phyloP scores from a whole-genome alignment of 2,329 filamentous ascomycete species.

The Exophiala sp. region DNA sequence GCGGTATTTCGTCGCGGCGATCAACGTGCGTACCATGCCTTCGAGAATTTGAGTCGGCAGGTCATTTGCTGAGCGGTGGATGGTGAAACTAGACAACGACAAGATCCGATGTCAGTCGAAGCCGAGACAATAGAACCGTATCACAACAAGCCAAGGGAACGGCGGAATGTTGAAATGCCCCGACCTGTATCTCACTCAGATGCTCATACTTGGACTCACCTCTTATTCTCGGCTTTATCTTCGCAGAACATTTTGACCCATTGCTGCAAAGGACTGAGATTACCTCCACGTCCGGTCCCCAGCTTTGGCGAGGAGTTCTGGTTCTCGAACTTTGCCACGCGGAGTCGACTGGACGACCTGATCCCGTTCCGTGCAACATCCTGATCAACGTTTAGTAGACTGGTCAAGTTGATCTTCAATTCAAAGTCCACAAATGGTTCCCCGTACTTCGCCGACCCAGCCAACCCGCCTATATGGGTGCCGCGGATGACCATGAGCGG shows the following conservation, averaged over 20 bases:
- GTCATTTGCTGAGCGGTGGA: conserved; percentile 15
- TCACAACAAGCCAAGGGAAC: no score
- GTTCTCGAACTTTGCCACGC: conserved; percentile 22
- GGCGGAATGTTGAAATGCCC: no score
- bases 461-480: conserved; percentile 11
- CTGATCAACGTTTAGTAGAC: conserved; percentile 24
- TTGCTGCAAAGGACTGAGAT: conserved; percentile 21
- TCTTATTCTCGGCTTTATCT: conserved; percentile 24
- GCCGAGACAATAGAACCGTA: no score
- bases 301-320: conserved; percentile 9
- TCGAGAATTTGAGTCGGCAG: conserved; percentile 25
- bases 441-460: conserved; percentile 2
- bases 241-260: conserved; percentile 29
- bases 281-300: conserved; percentile 1
- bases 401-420: conserved; percentile 29
- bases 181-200: no score
- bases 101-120: neutral
- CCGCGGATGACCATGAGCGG: conserved; percentile 30
- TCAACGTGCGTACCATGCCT: conserved; percentile 30
- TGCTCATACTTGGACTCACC: no score
- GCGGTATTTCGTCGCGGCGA: conserved; percentile 29
- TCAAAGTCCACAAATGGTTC: conserved; percentile 28
- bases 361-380: neutral
- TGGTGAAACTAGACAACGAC: conserved; percentile 19
- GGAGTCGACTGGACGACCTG: conserved; percentile 16